phyloP scores from a whole-genome alignment of 2,329 filamentous ascomycete species.

The Drechmeria coniospora region DNA sequence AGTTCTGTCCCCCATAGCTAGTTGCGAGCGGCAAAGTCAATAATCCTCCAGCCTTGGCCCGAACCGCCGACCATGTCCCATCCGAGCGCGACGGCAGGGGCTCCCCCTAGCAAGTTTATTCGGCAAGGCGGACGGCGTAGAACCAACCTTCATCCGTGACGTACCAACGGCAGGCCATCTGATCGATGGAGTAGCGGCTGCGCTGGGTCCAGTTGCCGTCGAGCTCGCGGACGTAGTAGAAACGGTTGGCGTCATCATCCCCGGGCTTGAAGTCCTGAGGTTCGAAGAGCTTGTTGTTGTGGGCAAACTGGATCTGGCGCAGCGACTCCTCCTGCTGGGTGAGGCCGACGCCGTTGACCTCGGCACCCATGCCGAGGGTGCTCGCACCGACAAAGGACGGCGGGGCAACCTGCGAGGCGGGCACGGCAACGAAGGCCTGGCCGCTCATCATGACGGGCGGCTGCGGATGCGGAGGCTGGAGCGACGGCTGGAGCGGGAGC shows the following conservation, averaged over 20 bases:
- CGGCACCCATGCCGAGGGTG: constrained; percentile 21
- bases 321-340: constrained; percentile 31
- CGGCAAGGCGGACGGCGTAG: constrained; percentile 41
- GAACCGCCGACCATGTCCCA: no score
- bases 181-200: constrained; percentile 44
- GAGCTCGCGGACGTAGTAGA: constrained; percentile 46
- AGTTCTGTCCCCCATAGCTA: no score
- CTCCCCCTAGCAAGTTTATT: no score
- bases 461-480: constrained; percentile 5
- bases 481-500: constrained; percentile 1
- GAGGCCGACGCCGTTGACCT: constrained; percentile 33
- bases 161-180: constrained; percentile 44
- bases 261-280: constrained; percentile 48
- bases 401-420: constrained; percentile 8
- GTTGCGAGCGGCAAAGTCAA: no score
- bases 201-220: constrained; percentile 45
- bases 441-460: constrained; percentile 19
- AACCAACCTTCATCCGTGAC: constrained; percentile 40
- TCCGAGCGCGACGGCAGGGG: no score
- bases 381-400: constrained; percentile 26
- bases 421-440: constrained; percentile 8
- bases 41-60: no score
- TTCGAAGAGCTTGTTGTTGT: constrained; percentile 34
- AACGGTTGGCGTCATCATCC: constrained; percentile 42
- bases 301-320: constrained; percentile 32